Evolutionary conservation across 768 basidiomycete genomes (phyloP), one percentile per base, ranked within the genome.

Genomic region (Xerocomellus amylosporus): DNA sequence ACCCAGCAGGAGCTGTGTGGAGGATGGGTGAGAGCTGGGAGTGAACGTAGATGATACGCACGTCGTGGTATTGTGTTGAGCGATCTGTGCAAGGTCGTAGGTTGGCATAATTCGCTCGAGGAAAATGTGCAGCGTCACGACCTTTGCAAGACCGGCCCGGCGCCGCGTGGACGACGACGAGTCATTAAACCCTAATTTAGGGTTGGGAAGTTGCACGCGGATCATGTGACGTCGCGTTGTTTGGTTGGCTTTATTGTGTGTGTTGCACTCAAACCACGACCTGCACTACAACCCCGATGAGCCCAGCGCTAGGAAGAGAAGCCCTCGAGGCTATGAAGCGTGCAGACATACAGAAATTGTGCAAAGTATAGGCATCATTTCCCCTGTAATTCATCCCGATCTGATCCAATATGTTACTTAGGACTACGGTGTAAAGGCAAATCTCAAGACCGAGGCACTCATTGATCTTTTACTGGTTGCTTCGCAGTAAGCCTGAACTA

Each of bases 401-500:
- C 59, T 66, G 52, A 63, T 52, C 13, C 56, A 48, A 40, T 49
- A 46, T 53, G 39, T 56, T 45, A 49, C 26, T 51, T 38, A 92
- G 88, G 87, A 90, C 61, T 83, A 86, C 64, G 88, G 88, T 54
- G 82, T 92, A 56, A 88, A 81, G 71, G 90, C 90, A 42, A 91
- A 91, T 71, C 79, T 90, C 65, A 91, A 88, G 75, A 82, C 87
- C 22, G 87, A 90, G 63, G 84, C 82, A 44, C 74, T 92, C 58
- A 89, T 92, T 63, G 86, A 90, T 65, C 75, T 88, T 17, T 73
- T 92, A 26, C 73, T 88, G 14, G 82, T 86, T 61, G 79, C 76
- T 15, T 71, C 73, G 30, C 72, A 69, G 58, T 73, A 64, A 56
- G 75, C 69, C 48, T 66, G 71, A 65, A 64, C 69, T 15, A 13